Conservation (phyloP, 768 basidiomycete genomes). For the Inosperma sp. region DNA sequence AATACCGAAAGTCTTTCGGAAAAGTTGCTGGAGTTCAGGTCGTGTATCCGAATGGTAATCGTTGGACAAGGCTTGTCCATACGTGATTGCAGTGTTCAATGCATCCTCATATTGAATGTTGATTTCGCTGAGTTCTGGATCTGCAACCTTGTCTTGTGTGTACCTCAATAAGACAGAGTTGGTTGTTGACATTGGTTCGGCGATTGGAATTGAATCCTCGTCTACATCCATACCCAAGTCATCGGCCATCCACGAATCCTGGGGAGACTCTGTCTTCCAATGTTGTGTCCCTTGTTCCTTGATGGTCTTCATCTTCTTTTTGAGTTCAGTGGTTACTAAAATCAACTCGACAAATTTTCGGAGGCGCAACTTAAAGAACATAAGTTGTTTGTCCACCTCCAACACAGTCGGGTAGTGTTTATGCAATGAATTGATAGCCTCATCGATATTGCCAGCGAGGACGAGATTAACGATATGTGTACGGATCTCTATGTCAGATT, state of each 20-base stretch:
- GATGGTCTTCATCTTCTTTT: conserved; percentile 52
- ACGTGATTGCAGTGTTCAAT: conserved; percentile 62
- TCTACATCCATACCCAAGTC: conserved; percentile 63
- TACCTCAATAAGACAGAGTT: conserved; percentile 3
- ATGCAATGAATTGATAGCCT: conserved; percentile 53
- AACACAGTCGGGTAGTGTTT: conserved; percentile 61
- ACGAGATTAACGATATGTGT: conserved; percentile 70
- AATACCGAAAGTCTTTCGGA: conserved; percentile 73
- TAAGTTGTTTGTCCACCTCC: conserved; percentile 59
- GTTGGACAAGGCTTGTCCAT: conserved; percentile 65
- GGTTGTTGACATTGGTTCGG: conserved; percentile 21
- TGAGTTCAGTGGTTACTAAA: conserved; percentile 62
- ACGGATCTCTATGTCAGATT: conserved; percentile 58
- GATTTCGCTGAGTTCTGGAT: conserved; percentile 23
- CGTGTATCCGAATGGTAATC: conserved; percentile 64
- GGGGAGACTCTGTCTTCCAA: conserved; percentile 24
- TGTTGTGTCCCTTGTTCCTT: conserved; percentile 26
- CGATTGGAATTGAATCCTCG: conserved; percentile 29
- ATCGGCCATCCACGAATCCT: conserved; percentile 36
- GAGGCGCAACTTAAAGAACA: conserved; percentile 79
- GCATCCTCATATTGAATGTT: conserved; percentile 48
- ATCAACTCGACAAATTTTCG: conserved; percentile 84
- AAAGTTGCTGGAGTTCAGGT: conserved; percentile 57
- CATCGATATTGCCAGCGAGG: conserved; percentile 64
- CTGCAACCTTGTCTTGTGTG: conserved; percentile 13